phyloP scores from a whole-genome alignment of 148 eudicot species.

The Arctostaphylos glauca region DNA sequence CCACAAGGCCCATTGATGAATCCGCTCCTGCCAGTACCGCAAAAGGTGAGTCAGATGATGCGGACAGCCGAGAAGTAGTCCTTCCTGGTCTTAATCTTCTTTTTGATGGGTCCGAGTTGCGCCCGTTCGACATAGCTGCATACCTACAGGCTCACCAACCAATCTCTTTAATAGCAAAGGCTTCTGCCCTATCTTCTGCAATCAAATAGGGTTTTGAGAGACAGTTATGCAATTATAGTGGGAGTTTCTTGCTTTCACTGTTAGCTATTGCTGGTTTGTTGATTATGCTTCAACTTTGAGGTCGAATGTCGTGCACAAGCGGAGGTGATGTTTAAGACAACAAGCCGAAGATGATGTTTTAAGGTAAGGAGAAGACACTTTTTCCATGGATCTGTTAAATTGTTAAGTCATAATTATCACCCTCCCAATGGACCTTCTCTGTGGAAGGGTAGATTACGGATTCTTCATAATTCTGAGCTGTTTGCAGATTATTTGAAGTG shows the following conservation, averaged over 20 bases:
- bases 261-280: constrained; percentile 12
- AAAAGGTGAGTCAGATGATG: constrained; percentile 67
- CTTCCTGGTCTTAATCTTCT: constrained; percentile 94
- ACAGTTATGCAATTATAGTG: neutral
- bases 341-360: constrained; percentile 2
- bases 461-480: too few relatives aligned
- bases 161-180: constrained; percentile 75
- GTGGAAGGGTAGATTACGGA: too few relatives aligned
- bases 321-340: neutral
- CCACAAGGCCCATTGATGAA: constrained; percentile 65
- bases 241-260: neutral
- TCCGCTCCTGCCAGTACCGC: constrained; percentile 27
- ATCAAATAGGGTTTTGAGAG: constrained; percentile 36
- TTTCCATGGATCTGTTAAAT: neutral
- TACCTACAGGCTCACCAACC: constrained; percentile 96
- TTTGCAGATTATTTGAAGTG: neutral
- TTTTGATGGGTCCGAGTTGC: constrained; percentile 82
- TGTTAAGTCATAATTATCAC: neutral
- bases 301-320: neutral
- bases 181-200: constrained; percentile 58
- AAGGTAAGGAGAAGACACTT: constrained; percentile 3
- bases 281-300: constrained; percentile 5
- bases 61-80: constrained; percentile 70
- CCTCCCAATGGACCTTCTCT: neutral
- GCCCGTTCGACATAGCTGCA: constrained; percentile 87